Conservation (phyloP, 176 grass and related monocot genomes). For the Rhynchospora tenuis region DNA sequence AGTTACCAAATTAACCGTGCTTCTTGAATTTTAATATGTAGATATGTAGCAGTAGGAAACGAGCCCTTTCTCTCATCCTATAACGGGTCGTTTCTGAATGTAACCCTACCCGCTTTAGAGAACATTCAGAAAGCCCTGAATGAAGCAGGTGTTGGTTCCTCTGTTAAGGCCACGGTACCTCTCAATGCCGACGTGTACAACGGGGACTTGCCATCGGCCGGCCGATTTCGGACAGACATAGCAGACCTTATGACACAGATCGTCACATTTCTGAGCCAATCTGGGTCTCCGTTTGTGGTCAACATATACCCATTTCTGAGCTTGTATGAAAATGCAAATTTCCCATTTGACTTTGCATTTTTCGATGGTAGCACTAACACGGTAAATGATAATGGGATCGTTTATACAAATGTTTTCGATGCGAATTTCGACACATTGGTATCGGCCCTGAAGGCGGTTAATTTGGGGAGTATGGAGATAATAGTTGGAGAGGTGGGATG, state of each 20-base stretch:
- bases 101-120: conserved; percentile 63
- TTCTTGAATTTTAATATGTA: conserved; percentile 17
- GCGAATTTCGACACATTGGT: conserved; percentile 77
- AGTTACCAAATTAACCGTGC: background rate
- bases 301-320: conserved; percentile 96
- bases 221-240: conserved; percentile 47
- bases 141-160: conserved; percentile 50
- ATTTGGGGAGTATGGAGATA: conserved; percentile 37
- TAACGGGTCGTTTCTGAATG: conserved; percentile 69
- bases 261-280: conserved; percentile 58
- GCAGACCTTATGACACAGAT: conserved; percentile 62
- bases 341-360: conserved; percentile 80
- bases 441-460: conserved; percentile 31
- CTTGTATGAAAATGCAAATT: conserved; percentile 37
- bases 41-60: conserved; percentile 86
- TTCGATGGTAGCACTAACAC: conserved; percentile 53
- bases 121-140: conserved; percentile 73
- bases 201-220: conserved; percentile 42
- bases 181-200: conserved; percentile 80
- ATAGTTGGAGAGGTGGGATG: conserved; percentile 74
- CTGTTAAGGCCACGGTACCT: conserved; percentile 64
- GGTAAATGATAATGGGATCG: conserved; percentile 39
- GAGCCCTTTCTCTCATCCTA: conserved; percentile 70
- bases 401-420: conserved; percentile 88
- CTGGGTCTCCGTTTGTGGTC: conserved; percentile 60